Percentiles rank a stretch among this genome's conserved stretches.
phyloP scores from a whole-genome alignment of 176 grass and related monocot genomes.

The Ensete glaucum region DNA sequence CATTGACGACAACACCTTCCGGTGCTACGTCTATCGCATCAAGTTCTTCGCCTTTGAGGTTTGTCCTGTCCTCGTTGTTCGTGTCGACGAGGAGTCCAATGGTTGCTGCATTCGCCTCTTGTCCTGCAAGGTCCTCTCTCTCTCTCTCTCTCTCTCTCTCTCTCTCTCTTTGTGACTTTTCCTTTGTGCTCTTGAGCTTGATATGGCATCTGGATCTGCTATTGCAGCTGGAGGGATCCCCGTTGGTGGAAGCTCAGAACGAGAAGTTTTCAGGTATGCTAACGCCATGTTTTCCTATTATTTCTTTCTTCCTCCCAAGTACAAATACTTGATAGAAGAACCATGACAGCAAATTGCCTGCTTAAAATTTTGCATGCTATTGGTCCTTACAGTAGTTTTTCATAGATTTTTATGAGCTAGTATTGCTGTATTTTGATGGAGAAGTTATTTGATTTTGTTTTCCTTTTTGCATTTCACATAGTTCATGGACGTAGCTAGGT shows the following conservation, averaged over 20 bases:
- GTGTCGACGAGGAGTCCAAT: conserved; percentile 70
- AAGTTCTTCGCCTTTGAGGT: conserved; percentile 94
- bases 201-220: background rate
- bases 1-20: conserved; percentile 73
- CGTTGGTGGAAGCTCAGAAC: conserved; percentile 88
- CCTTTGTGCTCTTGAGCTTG: background rate
- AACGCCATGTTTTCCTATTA: background rate
- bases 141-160: background rate
- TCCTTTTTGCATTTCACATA: too few species aligned
- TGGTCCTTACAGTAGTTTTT: background rate
- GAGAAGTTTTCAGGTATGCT: conserved; percentile 79
- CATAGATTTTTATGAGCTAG: too few species aligned
- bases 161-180: background rate
- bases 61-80: conserved; percentile 87
- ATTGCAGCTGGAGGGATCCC: conserved; percentile 72
- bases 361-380: background rate
- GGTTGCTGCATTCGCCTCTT: conserved; percentile 83
- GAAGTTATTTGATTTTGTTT: too few species aligned
- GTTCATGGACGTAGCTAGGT: too few species aligned
- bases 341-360: background rate
- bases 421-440: too few species aligned
- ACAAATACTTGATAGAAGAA: background rate
- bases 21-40: conserved; percentile 88
- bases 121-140: conserved; percentile 56
- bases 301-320: background rate